Base-by-base conservation (phyloP, 306 rosid genomes). In the Senna siamea region DNA sequence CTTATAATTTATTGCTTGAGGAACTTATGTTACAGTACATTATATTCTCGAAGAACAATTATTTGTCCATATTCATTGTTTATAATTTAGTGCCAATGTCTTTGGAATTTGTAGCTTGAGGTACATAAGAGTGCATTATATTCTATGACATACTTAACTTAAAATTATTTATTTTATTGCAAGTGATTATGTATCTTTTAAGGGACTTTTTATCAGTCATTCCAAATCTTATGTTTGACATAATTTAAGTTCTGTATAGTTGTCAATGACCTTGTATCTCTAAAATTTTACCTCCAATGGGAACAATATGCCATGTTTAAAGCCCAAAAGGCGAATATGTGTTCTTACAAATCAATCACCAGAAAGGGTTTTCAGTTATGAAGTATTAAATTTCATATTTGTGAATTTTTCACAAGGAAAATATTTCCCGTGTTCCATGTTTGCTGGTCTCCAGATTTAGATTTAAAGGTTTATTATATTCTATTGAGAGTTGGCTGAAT, bases 1-100 rank as follows among this genome's bases (percentile, higher is more conserved):
- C 30, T 56, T 54, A 70, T 5, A 76, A 50, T 38, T 20, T 75
- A 5, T 40, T 56, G 66, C 58, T 48, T 79, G 62, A 79, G 57
- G 62, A 61, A 54, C 57, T 54, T 62, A 34, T 38, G 15, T 26
- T 20, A 50, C 38, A 38, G 22, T 70, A n/a, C 4, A 28, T 48
- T 57, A 44, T 59, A 65, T 67, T 48, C 28, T 35, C 51, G 40
- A 30, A 40, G 20, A 38, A 44, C n/a, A 10, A 10, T 0, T 2
- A 5, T 9, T 22, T 8, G 8, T 18, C 14, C 9, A 11, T 44
- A 12, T 41, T 26, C 3, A 34, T 51, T 3, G 23, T 52, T 64
- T 5, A 34, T 17, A 13, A 10, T 57, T 18, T 46, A 32, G 7
- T 9, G 18, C 46, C 61, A 51, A 50, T 38, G 43, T 18, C 19